A percentile compares a stretch with the other conserved stretches of the same genome.
These are phyloP conservation scores for Simmondsia chinensis DNA, from an alignment of 148 eudicot genomes.

Conservation along the genomic window DNA sequence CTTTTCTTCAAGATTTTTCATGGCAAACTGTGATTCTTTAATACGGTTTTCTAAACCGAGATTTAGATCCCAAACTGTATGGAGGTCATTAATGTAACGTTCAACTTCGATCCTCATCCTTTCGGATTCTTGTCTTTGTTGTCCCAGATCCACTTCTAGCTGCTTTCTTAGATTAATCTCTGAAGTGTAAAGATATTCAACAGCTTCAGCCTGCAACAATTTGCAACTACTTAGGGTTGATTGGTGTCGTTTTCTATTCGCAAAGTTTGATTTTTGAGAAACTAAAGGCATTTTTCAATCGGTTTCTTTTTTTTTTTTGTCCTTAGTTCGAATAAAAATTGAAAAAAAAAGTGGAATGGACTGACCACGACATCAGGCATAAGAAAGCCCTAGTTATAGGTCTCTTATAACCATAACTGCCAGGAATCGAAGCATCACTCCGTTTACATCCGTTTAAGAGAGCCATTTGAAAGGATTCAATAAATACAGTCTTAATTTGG, in stretches of 20 bases:
- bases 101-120: constrained; percentile 40
- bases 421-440: too few relatives aligned
- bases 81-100: constrained; percentile 31
- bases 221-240: neutral
- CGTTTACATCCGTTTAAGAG: too few relatives aligned
- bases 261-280: neutral
- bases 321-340: too few relatives aligned
- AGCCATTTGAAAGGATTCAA: too few relatives aligned
- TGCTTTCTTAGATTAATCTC: constrained; percentile 30
- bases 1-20: constrained; percentile 65
- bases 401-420: too few relatives aligned
- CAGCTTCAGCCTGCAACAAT: constrained; percentile 53
- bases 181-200: constrained; percentile 29
- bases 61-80: constrained; percentile 33
- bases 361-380: too few relatives aligned
- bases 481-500: too few relatives aligned
- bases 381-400: too few relatives aligned
- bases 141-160: constrained; percentile 32
- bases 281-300: neutral
- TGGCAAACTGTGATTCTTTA: constrained; percentile 24
- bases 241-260: neutral
- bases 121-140: constrained; percentile 37
- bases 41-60: constrained; percentile 40
- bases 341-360: too few relatives aligned
- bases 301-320: too few relatives aligned